Conservation (phyloP, 805 yeast species). For the Candida caryicola region DNA sequence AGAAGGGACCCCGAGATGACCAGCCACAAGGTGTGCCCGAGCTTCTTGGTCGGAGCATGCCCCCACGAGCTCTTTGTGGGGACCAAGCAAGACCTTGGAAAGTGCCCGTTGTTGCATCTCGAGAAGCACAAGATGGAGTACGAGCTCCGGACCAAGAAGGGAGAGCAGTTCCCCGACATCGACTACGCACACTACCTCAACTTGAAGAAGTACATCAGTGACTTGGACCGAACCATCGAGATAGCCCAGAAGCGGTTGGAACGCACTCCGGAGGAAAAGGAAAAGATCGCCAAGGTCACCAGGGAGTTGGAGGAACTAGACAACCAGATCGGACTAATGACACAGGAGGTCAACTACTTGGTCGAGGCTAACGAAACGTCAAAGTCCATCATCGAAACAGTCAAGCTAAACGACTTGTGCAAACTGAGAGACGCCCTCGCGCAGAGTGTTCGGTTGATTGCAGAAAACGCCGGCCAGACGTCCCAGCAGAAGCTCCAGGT, state of each 20-base stretch:
- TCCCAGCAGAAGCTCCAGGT: slow-evolving; percentile 90
- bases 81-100: slow-evolving; percentile 80
- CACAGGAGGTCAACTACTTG: slow-evolving; percentile 61
- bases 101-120: slow-evolving; percentile 71
- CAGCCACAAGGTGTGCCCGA: slow-evolving; percentile 62
- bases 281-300: slow-evolving; percentile 52
- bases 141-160: slow-evolving; percentile 45
- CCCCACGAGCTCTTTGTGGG: slow-evolving; percentile 80
- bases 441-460: slow-evolving; percentile 53
- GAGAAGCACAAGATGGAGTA: slow-evolving; percentile 74
- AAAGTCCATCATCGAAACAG: slow-evolving; percentile 50
- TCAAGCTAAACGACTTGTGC: slow-evolving; percentile 42
- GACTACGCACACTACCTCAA: slow-evolving; percentile 49
- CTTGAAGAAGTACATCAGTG: slow-evolving; percentile 56
- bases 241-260: slow-evolving; percentile 63
- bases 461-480: slow-evolving; percentile 76
- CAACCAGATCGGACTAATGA: slow-evolving; percentile 59
- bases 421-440: slow-evolving; percentile 52
- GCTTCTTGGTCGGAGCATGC: slow-evolving; percentile 81
- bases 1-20: slow-evolving; percentile 42
- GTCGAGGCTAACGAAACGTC: slow-evolving; percentile 48
- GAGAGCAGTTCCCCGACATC: slow-evolving; percentile 48
- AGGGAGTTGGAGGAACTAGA: slow-evolving; percentile 61
- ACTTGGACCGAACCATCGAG: slow-evolving; percentile 63
- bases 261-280: slow-evolving; percentile 72